phyloP scores from a whole-genome alignment of 768 basidiomycete genomes.

The Phylloporus sp. region DNA sequence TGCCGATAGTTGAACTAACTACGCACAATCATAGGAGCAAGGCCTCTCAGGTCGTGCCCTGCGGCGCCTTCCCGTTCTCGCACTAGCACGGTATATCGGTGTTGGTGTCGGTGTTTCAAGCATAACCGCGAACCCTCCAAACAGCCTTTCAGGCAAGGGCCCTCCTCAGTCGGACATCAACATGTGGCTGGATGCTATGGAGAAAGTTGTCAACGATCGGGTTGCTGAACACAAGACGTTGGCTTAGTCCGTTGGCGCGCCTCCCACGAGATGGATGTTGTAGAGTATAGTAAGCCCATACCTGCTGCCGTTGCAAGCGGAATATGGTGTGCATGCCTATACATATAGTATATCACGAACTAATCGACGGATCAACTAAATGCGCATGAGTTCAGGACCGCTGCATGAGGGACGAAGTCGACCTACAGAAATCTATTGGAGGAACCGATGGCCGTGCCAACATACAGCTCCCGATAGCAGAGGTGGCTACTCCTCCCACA shows the following conservation, averaged over 20 bases:
- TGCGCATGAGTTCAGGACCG: neutral
- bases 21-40: conserved; percentile 43
- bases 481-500: conserved; percentile 6
- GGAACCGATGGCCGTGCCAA: conserved; percentile 2
- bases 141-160: conserved; percentile 2
- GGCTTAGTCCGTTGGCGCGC: conserved; percentile 14
- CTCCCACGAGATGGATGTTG: neutral
- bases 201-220: conserved; percentile 61
- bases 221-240: conserved; percentile 49
- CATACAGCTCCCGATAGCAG: neutral
- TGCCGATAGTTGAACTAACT: conserved; percentile 1
- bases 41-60: conserved; percentile 91
- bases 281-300: neutral
- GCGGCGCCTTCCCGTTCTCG: conserved; percentile 89
- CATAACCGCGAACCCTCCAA: conserved; percentile 1
- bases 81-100: conserved; percentile 79
- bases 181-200: conserved; percentile 83
- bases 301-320: neutral
- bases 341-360: neutral
- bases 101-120: conserved; percentile 32
- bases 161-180: conserved; percentile 40
- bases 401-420: neutral
- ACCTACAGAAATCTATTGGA: conserved; percentile 23
- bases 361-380: conserved; percentile 25
- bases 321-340: neutral